Evolutionary conservation across 257 asterid genomes (phyloP), one percentile per base, ranked within the genome.

Genomic region (Orobanche coerulescens): DNA sequence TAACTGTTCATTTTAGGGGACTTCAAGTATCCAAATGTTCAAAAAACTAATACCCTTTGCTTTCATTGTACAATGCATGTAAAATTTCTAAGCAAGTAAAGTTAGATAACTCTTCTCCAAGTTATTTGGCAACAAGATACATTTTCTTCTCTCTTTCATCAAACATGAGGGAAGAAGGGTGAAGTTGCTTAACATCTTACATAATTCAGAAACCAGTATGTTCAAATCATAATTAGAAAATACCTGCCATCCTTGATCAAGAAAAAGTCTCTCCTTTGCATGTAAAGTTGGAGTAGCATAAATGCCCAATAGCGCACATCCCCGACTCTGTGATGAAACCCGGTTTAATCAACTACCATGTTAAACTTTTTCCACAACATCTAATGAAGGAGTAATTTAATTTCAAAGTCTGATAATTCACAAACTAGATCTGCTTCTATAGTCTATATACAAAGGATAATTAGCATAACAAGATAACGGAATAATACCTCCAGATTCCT

Each of bases 171-270:
- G 36, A 30, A n/a, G 3, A 30, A 3, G 18, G 16, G 47, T n/a
- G 47, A 14, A 40, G 65, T 40, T 48, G 47, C 9, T 42, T 40
- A 15, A 33, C 53, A 53, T 43, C 54, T 40, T 31, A 51, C 4
- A 40, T 25, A 28, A n/a, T 10, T 59, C 30, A 39, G 47, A 22
- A 46, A 36, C 49, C 39, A 10, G 24, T 18, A 20, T 57, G 57
- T 46, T 63, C 40, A n/a, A 11, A 26, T 28, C 46, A 65, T 22
- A 52, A 34, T 1, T 56, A 64, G 55, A 58, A 18, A 64, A 58
- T 83, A 93, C 97, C 97, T 84, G 89, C 97, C 98, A 93, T 53
- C 97, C 97, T 63, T 86, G 90, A 75, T 93, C 92, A 65, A 93
- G 95, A 46, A 93, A 93, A 71, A 93, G 95, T 25, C 75, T 83